Conservation (phyloP, 164 flowering plant species). For the Platanus orientalis region DNA sequence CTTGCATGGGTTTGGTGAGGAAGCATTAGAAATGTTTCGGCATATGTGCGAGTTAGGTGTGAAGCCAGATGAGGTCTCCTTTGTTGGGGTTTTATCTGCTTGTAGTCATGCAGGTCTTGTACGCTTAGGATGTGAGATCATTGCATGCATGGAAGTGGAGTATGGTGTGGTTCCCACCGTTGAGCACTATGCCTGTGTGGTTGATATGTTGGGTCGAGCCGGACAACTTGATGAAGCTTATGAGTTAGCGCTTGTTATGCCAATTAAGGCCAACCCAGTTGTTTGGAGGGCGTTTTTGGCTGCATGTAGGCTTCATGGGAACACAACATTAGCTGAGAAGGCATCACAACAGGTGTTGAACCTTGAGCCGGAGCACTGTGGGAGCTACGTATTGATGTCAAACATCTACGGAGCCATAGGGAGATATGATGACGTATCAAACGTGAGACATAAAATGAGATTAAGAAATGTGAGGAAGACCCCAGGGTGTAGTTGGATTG, state of each 20-base stretch:
- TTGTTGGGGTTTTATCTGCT: no score
- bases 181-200: conserved; percentile 61
- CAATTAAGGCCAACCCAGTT: conserved; percentile 45
- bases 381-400: conserved; percentile 66
- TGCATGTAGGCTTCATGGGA: conserved; percentile 52
- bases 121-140: conserved; percentile 32
- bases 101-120: conserved; percentile 60
- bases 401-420: conserved; percentile 55
- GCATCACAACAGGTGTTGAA: conserved; percentile 41
- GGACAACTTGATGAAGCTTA: conserved; percentile 52
- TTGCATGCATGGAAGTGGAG: conserved; percentile 17
- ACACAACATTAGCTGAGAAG: conserved; percentile 43
- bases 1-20: conserved; percentile 47
- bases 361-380: conserved; percentile 61
- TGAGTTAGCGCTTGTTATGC: conserved; percentile 35
- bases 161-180: conserved; percentile 48
- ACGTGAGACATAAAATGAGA: conserved; percentile 53
- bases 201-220: conserved; percentile 73
- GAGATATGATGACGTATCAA: conserved; percentile 48
- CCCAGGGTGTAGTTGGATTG: conserved; percentile 84
- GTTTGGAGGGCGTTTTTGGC: conserved; percentile 64
- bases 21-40: conserved; percentile 49
- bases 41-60: conserved; percentile 13
- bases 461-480: conserved; percentile 46
- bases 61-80: conserved; percentile 30